Conservation (phyloP, 139 green algal species). For the Chlorella sp. region DNA sequence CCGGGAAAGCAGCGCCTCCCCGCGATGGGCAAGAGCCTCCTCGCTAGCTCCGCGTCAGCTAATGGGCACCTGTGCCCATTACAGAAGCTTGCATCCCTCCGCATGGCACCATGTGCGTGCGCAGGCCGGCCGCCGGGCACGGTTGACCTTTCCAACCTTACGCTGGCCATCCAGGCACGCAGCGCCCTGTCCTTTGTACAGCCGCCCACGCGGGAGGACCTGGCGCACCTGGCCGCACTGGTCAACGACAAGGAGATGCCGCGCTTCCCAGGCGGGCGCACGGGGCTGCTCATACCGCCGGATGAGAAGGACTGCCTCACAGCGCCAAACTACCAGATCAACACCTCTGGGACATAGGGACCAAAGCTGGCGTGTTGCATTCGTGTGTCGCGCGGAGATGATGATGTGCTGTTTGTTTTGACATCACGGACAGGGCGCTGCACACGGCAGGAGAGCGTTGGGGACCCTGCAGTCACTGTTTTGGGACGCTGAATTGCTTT, state of each 20-base stretch:
- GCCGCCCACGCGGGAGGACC: constrained; percentile 3
- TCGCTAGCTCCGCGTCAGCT: too few relatives aligned
- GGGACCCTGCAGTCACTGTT: too few relatives aligned
- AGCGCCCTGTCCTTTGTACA: background rate
- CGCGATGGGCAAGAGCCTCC: too few relatives aligned
- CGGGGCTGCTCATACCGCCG: constrained; percentile 19
- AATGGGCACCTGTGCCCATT: too few relatives aligned
- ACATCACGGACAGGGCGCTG: too few relatives aligned
- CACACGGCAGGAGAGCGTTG: too few relatives aligned
- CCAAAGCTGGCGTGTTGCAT: too few relatives aligned
- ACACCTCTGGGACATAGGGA: too few relatives aligned
- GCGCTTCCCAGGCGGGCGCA: background rate
- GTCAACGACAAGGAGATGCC: constrained; percentile 21
- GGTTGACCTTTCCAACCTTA: constrained; percentile 54
- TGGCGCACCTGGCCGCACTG: constrained; percentile 2
- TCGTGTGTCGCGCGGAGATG: too few relatives aligned
- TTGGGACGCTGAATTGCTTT: too few relatives aligned
- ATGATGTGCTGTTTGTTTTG: too few relatives aligned
- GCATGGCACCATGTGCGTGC: background rate
- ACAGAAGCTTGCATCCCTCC: too few relatives aligned
- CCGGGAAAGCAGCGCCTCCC: background rate
- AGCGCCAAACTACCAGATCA: constrained; percentile 18
- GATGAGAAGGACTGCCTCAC: constrained; percentile 26
- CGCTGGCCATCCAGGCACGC: constrained; percentile 39
- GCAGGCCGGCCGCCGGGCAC: constrained; percentile 21